Evolutionary conservation across 2,329 filamentous ascomycete species (phyloP).

Genomic region (Leptographium radiaticola): DNA sequence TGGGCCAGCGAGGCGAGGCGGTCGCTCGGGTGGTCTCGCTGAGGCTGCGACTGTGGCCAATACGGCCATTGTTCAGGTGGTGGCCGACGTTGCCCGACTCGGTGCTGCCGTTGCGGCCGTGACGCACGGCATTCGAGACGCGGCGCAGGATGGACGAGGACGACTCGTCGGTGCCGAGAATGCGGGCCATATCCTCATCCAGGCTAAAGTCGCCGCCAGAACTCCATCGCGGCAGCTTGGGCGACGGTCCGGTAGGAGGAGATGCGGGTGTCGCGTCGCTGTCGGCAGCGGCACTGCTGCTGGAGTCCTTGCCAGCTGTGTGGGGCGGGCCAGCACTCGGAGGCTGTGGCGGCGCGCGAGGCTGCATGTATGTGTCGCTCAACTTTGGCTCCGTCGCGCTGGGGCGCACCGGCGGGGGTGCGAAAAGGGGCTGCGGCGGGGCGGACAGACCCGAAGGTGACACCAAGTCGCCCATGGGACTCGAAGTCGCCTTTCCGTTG

Average conservation of each 20-base stretch:
- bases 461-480: slow-evolving; percentile 9
- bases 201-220: slow-evolving; percentile 77
- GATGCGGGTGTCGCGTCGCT: slow-evolving; percentile 25
- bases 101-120: slow-evolving; percentile 79
- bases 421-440: not conserved
- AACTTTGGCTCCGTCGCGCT: slow-evolving; percentile 26
- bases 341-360: slow-evolving; percentile 40
- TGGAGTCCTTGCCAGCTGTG: slow-evolving; percentile 32
- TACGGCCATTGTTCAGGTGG: slow-evolving; percentile 13
- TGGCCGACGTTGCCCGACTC: slow-evolving; percentile 30
- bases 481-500: slow-evolving; percentile 20
- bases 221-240: slow-evolving; percentile 61
- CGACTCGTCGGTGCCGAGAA: slow-evolving; percentile 64
- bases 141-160: slow-evolving; percentile 72
- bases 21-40: slow-evolving; percentile 54
- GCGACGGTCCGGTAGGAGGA: slow-evolving; percentile 39
- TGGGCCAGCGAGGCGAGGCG: slow-evolving; percentile 56
- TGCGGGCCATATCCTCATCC: slow-evolving; percentile 91
- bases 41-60: slow-evolving; percentile 46
- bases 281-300: slow-evolving; percentile 15
- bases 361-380: slow-evolving; percentile 44
- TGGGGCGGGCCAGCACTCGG: slow-evolving; percentile 36
- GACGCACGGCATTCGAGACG: slow-evolving; percentile 86
- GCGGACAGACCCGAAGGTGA: slow-evolving; percentile 7
- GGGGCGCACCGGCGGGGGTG: slow-evolving; percentile 11